Evolutionary conservation across 148 eudicot genomes (phyloP).

Genomic region (Mesembryanthemum crystallinum): DNA sequence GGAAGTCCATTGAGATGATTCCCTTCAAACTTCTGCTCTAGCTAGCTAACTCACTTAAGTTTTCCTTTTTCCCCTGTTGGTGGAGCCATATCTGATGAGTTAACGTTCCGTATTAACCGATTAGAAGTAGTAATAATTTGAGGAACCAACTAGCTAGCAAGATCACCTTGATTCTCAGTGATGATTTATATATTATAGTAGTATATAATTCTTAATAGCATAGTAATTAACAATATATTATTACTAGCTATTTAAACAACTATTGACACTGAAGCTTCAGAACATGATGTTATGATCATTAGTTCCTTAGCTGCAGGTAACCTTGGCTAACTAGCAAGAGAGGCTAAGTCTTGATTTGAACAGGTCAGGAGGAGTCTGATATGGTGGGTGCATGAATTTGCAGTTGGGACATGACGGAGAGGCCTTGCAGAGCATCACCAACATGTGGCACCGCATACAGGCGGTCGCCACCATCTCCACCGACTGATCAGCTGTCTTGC

Average conservation of each 20-base stretch:
- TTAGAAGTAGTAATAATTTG: conserved; percentile 11
- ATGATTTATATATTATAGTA: not conserved
- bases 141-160: conserved; percentile 7
- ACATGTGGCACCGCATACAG: conserved; percentile 84
- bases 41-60: too few species aligned
- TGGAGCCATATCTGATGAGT: not conserved
- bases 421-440: conserved; percentile 82
- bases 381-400: conserved; percentile 77
- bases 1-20: not conserved
- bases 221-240: conserved; percentile 9
- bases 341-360: conserved; percentile 55
- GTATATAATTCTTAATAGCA: not conserved
- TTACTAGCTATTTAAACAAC: conserved; percentile 15
- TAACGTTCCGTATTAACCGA: conserved; percentile 7
- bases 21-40: conserved; percentile 13
- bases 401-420: conserved; percentile 90
- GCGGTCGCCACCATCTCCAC: conserved; percentile 76
- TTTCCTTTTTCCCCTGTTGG: too few species aligned
- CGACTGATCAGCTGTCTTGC: conserved; percentile 6
- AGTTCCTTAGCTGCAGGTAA: conserved; percentile 19
- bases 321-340: conserved; percentile 33
- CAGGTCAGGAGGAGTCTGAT: conserved; percentile 39
- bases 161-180: conserved; percentile 6
- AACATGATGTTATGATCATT: conserved; percentile 12
- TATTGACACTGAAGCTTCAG: conserved; percentile 26